Evolutionary conservation across 805 yeast genomes (phyloP).

Genomic region (Maudiozyma bulderi): DNA sequence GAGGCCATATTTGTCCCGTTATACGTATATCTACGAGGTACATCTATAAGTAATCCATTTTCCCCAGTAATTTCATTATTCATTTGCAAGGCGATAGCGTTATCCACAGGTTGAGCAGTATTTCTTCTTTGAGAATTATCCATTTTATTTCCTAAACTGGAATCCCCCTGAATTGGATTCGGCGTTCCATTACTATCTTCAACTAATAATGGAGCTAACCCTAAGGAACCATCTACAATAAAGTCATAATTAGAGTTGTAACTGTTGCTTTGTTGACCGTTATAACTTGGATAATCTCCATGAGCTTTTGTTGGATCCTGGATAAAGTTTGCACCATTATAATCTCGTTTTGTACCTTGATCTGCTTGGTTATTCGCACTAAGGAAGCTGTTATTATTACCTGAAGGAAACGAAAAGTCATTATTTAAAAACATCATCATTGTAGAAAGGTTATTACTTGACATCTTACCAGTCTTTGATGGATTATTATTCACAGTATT

Average conservation of each 20-base stretch:
- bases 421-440: conserved; percentile 9
- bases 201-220: conserved; percentile 57
- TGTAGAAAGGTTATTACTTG: conserved; percentile 4
- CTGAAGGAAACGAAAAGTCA: conserved; percentile 6
- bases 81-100: not conserved
- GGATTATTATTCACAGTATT: not conserved
- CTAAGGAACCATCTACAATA: conserved; percentile 76
- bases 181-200: not conserved
- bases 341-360: not conserved
- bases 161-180: not conserved
- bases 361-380: not conserved
- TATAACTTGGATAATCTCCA: not conserved
- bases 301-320: not conserved
- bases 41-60: conserved; percentile 1
- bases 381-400: conserved; percentile 3
- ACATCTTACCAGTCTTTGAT: not conserved
- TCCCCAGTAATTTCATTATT: not conserved
- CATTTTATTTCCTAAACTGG: not conserved
- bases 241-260: conserved; percentile 38
- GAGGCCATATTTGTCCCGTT: not conserved
- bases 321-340: not conserved
- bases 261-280: not conserved
- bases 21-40: conserved; percentile 2
- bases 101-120: not conserved
- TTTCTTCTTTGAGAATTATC: not conserved